phyloP scores from a whole-genome alignment of 768 basidiomycete genomes.

The Termitomyces sp. region DNA sequence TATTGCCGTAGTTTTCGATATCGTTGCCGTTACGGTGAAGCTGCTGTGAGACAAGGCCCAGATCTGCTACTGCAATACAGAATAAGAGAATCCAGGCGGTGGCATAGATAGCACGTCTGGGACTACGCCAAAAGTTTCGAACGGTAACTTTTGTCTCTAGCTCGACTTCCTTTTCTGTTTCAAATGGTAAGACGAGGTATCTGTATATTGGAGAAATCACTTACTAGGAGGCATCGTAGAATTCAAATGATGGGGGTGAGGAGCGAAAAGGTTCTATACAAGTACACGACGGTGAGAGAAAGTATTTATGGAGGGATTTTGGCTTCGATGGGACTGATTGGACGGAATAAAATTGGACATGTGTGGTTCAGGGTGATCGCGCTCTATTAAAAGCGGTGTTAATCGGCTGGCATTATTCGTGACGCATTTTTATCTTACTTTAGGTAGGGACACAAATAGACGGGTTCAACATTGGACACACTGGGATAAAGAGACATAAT shows the following conservation, averaged over 20 bases:
- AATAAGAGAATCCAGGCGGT: neutral
- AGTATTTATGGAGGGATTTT: neutral
- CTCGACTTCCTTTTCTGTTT: constrained; percentile 2
- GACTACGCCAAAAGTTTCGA: neutral
- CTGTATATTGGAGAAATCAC: neutral
- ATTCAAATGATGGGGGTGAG: neutral
- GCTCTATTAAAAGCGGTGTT: neutral
- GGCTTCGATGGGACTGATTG: neutral
- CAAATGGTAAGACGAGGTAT: neutral
- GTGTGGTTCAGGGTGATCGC: neutral
- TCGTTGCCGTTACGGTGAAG: constrained; percentile 7
- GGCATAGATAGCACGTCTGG: neutral
- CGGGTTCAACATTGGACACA: too few relatives aligned
- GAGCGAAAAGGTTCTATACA: neutral
- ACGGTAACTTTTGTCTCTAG: neutral
- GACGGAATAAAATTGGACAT: neutral
- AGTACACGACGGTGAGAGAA: neutral
- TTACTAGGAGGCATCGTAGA: neutral
- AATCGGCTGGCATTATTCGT: neutral
- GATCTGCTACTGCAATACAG: neutral
- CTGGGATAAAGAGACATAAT: too few relatives aligned
- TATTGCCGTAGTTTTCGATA: constrained; percentile 7
- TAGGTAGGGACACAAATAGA: too few relatives aligned
- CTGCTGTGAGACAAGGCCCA: constrained; percentile 8
- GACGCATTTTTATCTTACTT: too few relatives aligned